Evolutionary conservation across 2,329 filamentous ascomycete species (phyloP), one percentile per base, ranked within the genome.

Genomic region (Fusarium brachygibbosum): DNA sequence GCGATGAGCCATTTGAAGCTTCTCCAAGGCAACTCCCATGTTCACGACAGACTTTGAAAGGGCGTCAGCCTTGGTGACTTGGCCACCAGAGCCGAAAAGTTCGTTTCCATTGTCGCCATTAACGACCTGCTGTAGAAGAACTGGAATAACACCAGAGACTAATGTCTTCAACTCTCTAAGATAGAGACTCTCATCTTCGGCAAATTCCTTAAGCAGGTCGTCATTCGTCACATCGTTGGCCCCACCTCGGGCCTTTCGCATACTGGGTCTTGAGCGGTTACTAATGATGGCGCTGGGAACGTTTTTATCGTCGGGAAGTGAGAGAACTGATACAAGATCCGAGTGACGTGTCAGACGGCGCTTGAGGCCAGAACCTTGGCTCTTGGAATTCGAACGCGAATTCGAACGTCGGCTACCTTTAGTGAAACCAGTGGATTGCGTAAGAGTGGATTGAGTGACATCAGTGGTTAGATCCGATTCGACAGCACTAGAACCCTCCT

Each of bases 101-200:
- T 90, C 89, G 21, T 88, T 86, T 5, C 88, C 86, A 48, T 89
- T 84, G 16, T 86, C 86, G 2, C 89, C 89, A 63, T 92, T 91
- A 14, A 98, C 86, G 11, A 97, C 92, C 69, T 94, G 93, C 12
- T 91, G 93, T 52, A 99, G 82, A 3, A 99, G 86, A 3, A 98
- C 95, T 0, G 96, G 96, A 58, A 99, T 93, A 23, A 99, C 95
- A 58, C 96, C 96, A 73, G 97, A 94, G 10, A 98, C 94, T 32
- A 99, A 82, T 1, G 96, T 98, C 76, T 94, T 93, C 32, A 99
- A 85, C 79, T 99, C 96, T 56, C 94, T 88, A 80, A 91, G 91
- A 76, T 98, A 99, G 71, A 96, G 91, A 44, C 87, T 83, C 79
- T 99, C 96, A 72, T 98, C 96, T 7, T 91, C 87, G 13, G 88